phyloP scores from a whole-genome alignment of 495 filamentous ascomycete genomes.

The Hypoxylon rickii region DNA sequence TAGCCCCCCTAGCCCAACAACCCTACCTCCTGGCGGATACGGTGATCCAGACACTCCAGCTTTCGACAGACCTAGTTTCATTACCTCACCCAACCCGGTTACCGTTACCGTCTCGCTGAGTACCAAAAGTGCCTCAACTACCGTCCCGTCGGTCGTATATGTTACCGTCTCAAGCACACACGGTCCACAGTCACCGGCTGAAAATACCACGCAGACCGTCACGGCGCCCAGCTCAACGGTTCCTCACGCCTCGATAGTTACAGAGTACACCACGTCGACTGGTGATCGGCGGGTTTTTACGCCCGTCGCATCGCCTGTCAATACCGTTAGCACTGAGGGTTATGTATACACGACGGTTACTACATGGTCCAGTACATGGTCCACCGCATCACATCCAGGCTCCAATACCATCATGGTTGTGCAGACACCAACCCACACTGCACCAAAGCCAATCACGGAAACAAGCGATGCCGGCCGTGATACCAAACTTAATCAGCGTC shows the following conservation, averaged over 20 bases:
- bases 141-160: not conserved
- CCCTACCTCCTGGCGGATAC: constrained; percentile 25
- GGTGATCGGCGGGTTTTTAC: not conserved
- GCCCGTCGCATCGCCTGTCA: not conserved
- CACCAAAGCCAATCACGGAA: constrained; percentile 11
- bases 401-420: constrained; percentile 1
- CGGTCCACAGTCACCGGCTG: constrained; percentile 1
- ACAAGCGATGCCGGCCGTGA: constrained; percentile 2
- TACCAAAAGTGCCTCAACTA: not conserved
- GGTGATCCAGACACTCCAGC: constrained; percentile 11
- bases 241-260: not conserved
- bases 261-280: not conserved
- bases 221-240: constrained; percentile 4
- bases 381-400: not conserved
- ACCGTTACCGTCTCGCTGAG: constrained; percentile 18
- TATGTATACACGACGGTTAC: constrained; percentile 24
- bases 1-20: constrained; percentile 9
- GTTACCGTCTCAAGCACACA: constrained; percentile 6
- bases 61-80: constrained; percentile 5
- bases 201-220: constrained; percentile 18
- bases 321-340: not conserved
- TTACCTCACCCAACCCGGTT: constrained; percentile 3
- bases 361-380: no score
- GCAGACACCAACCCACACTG: constrained; percentile 13
- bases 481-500: not conserved